Evolutionary conservation across 805 yeast genomes (phyloP).

Genomic region (Candida tammaniensis): DNA sequence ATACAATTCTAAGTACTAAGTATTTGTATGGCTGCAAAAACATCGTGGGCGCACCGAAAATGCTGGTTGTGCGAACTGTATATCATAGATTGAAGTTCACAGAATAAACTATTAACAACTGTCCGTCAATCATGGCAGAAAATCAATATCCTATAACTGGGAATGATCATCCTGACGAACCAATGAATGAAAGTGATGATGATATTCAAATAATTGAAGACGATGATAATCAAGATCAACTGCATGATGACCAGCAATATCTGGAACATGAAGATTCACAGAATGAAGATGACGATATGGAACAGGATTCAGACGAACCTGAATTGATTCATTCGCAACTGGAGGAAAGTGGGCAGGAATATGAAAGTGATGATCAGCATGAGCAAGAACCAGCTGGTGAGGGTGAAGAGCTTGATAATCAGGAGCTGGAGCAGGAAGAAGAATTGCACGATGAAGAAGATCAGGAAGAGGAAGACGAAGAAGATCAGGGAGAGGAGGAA

Average conservation of each 20-base stretch:
- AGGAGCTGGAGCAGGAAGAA: neutral
- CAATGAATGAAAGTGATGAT: slow-evolving; percentile 3
- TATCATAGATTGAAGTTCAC: no score
- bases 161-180: neutral
- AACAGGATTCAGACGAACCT: neutral
- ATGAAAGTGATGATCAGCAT: neutral
- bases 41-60: no score
- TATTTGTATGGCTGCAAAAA: no score
- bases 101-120: no score
- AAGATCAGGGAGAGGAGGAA: slow-evolving; percentile 1
- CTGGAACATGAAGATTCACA: slow-evolving; percentile 6
- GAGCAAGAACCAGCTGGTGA: slow-evolving; percentile 2
- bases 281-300: no score
- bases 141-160: neutral
- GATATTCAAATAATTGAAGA: slow-evolving; percentile 3
- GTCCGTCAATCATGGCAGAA: no score
- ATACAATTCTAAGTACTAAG: no score
- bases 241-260: slow-evolving; percentile 2
- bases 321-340: slow-evolving; percentile 4
- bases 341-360: slow-evolving; percentile 3
- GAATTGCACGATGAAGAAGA: neutral
- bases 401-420: slow-evolving; percentile 2
- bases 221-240: slow-evolving; percentile 2
- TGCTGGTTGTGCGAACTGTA: no score
- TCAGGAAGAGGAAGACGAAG: slow-evolving; percentile 1